Conservation (phyloP, 257 asterid genomes). For the Primulina huaijiensis region DNA sequence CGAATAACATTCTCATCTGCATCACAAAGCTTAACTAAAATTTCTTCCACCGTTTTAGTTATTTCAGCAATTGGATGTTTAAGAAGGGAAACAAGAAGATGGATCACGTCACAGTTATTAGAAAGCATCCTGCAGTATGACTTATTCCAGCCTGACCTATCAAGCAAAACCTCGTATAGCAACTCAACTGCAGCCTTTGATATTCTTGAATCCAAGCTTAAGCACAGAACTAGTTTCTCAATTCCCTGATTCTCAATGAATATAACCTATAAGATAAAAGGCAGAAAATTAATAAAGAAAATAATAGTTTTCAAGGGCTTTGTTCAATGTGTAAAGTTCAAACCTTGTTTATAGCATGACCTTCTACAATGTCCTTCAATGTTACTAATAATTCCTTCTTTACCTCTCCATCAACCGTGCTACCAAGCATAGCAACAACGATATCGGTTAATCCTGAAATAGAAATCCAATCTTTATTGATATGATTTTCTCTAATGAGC, state of each 20-base stretch:
- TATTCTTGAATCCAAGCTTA: conserved; percentile 28
- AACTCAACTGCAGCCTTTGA: conserved; percentile 44
- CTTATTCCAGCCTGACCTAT: conserved; percentile 45
- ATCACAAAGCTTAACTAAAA: conserved; percentile 46
- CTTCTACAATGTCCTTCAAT: conserved; percentile 46
- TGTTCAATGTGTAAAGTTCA: conserved; percentile 6
- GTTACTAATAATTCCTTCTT: conserved; percentile 31
- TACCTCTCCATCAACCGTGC: conserved; percentile 22
- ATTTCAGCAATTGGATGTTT: conserved; percentile 21
- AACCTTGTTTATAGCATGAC: conserved; percentile 60
- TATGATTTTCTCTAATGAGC: conserved; percentile 39
- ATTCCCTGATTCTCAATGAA: conserved; percentile 48
- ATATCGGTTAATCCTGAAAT: conserved; percentile 47
- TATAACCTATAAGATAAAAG: conserved; percentile 33
- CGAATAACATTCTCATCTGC: conserved; percentile 42
- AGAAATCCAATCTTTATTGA: conserved; percentile 60
- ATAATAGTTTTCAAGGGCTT: neutral
- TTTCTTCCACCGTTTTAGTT: conserved; percentile 36
- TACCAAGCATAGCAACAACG: conserved; percentile 32
- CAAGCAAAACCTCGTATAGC: conserved; percentile 48
- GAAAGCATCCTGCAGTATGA: conserved; percentile 42
- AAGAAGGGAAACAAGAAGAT: conserved; percentile 37
- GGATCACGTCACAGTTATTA: conserved; percentile 33
- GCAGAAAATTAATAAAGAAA: conserved; percentile 5
- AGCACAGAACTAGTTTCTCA: conserved; percentile 37